Conservation (phyloP, 257 asterid species). For the Solanum microdontum region DNA sequence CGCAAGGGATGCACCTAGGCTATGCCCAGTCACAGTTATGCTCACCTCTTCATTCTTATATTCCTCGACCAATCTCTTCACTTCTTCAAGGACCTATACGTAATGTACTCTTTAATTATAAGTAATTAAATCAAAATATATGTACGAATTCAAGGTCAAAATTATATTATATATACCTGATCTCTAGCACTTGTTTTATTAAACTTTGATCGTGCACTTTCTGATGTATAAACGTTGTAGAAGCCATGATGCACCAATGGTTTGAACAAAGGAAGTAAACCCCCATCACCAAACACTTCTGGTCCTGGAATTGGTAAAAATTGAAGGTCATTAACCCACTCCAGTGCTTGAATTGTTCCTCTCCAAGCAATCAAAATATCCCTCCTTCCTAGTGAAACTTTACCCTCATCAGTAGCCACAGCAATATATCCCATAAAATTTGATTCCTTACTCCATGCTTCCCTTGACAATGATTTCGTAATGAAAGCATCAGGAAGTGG, state of each 20-base stretch:
- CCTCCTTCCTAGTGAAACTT: slow-evolving; percentile 49
- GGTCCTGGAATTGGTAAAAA: slow-evolving; percentile 44
- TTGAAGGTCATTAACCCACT: slow-evolving; percentile 65
- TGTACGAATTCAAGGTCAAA: no score
- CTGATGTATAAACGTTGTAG: slow-evolving; percentile 34
- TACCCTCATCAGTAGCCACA: slow-evolving; percentile 79
- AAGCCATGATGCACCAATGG: neutral
- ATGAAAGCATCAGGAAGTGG: slow-evolving; percentile 62
- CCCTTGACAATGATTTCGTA: slow-evolving; percentile 45
- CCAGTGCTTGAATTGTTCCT: slow-evolving; percentile 53
- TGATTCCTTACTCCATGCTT: slow-evolving; percentile 75
- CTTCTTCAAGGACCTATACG: slow-evolving; percentile 49
- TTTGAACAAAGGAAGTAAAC: slow-evolving; percentile 41
- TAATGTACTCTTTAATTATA: no score
- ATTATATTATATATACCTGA: slow-evolving; percentile 30
- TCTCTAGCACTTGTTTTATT: slow-evolving; percentile 50
- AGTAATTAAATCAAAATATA: no score
- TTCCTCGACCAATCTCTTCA: slow-evolving; percentile 43
- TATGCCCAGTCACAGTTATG: slow-evolving; percentile 69
- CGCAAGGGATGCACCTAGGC: slow-evolving; percentile 69
- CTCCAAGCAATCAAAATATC: slow-evolving; percentile 78
- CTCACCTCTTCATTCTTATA: slow-evolving; percentile 62
- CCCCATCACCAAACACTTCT: slow-evolving; percentile 35
- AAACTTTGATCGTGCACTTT: slow-evolving; percentile 48
- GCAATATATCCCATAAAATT: slow-evolving; percentile 87